These are phyloP conservation scores for Eutypella sp. DNA, from an alignment of 2,329 filamentous ascomycete species.

Conservation along the genomic window DNA sequence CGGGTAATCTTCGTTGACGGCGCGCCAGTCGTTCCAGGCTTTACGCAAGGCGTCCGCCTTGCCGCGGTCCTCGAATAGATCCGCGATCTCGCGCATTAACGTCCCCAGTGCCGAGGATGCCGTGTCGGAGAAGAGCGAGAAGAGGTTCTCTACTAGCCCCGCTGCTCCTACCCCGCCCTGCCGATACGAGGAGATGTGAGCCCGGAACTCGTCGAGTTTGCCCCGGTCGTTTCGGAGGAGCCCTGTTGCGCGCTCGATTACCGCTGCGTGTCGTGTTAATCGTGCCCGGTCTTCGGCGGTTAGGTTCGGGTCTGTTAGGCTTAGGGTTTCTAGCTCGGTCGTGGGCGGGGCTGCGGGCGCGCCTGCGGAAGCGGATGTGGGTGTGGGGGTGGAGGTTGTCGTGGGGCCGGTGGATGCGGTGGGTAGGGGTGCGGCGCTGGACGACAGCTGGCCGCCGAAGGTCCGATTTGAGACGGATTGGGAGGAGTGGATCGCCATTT, in stretches of 20 bases:
- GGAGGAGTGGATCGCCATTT: slow-evolving; percentile 84
- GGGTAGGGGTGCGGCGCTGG: slow-evolving; percentile 37
- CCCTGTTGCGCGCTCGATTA: slow-evolving; percentile 78
- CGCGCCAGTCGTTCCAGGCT: slow-evolving; percentile 93
- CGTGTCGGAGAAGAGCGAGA: slow-evolving; percentile 74
- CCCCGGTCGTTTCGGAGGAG: slow-evolving; percentile 71
- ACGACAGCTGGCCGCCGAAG: slow-evolving; percentile 81
- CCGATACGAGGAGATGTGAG: slow-evolving; percentile 73
- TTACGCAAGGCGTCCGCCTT: slow-evolving; percentile 72
- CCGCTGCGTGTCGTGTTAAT: slow-evolving; percentile 72
- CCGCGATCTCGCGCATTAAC: slow-evolving; percentile 83
- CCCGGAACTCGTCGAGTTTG: slow-evolving; percentile 75
- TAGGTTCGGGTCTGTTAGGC: slow-evolving; percentile 46
- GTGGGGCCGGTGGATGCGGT: no score
- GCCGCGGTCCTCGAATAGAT: slow-evolving; percentile 78
- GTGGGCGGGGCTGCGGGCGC: slow-evolving; percentile 17
- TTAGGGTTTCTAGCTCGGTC: slow-evolving; percentile 45
- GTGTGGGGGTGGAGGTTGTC: slow-evolving; percentile 9
- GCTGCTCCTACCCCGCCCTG: slow-evolving; percentile 63
- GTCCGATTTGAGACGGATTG: slow-evolving; percentile 74
- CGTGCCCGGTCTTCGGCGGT: slow-evolving; percentile 78
- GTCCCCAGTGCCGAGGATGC: slow-evolving; percentile 79
- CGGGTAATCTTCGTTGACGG: slow-evolving; percentile 93
- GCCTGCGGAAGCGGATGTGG: slow-evolving; percentile 18
- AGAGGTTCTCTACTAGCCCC: slow-evolving; percentile 81